Conservation (phyloP, 306 rosid genomes). For the Vigna trinervia region DNA sequence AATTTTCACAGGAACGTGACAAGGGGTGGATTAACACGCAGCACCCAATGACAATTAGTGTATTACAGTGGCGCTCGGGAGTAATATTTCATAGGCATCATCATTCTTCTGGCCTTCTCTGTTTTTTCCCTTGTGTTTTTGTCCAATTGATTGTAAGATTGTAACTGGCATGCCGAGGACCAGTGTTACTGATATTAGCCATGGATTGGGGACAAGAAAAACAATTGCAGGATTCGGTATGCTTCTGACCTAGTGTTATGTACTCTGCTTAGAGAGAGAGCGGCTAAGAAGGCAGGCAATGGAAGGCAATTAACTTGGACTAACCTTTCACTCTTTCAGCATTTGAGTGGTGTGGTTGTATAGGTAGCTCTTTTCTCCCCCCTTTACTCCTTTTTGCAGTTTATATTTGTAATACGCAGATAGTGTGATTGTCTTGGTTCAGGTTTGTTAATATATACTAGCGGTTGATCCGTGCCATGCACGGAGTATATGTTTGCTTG, state of each 20-base stretch:
- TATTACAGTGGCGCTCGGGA: conserved; percentile 41
- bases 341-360: conserved; percentile 75
- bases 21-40: conserved; percentile 80
- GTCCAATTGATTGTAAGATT: conserved; percentile 58
- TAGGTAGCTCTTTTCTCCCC: conserved; percentile 56
- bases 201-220: conserved; percentile 33
- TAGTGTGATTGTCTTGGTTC: conserved; percentile 69
- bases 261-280: conserved; percentile 57
- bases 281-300: conserved; percentile 49
- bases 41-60: conserved; percentile 73
- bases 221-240: conserved; percentile 52
- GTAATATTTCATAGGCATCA: conserved; percentile 47
- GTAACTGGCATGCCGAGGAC: conserved; percentile 66
- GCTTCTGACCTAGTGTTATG: conserved; percentile 77
- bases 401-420: conserved; percentile 66
- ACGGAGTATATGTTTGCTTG: conserved; percentile 20
- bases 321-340: conserved; percentile 56
- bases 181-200: conserved; percentile 45
- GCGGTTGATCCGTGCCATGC: conserved; percentile 8
- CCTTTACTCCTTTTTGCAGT: conserved; percentile 43
- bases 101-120: conserved; percentile 40
- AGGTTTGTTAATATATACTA: conserved; percentile 68
- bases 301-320: conserved; percentile 68
- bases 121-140: conserved; percentile 33
- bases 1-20: conserved; percentile 62